These are phyloP conservation scores for Lactifluus rugatus DNA, from an alignment of 768 basidiomycete genomes.

Conservation along the genomic window DNA sequence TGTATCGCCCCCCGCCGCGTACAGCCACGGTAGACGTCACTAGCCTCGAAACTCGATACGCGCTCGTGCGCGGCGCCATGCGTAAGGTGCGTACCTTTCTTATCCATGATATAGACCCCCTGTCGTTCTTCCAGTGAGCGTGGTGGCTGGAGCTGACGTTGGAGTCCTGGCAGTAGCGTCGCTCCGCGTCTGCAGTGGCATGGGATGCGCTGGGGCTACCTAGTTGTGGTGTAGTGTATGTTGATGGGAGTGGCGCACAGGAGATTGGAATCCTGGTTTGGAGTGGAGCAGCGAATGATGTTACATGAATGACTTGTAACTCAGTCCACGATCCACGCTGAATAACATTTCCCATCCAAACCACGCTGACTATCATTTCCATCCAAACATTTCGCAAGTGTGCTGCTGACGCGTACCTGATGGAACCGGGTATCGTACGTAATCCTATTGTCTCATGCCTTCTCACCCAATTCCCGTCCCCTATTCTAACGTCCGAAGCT, in stretches of 20 bases:
- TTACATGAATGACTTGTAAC: background rate
- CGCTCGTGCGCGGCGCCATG: slow-evolving; percentile 7
- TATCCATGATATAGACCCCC: background rate
- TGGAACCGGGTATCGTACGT: no score
- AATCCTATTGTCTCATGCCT: no score
- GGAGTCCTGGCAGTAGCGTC: slow-evolving; percentile 25
- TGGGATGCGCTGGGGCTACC: slow-evolving; percentile 24
- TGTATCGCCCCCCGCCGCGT: slow-evolving; percentile 16
- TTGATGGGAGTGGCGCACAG: slow-evolving; percentile 11
- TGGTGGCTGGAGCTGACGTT: background rate
- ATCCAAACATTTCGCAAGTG: background rate
- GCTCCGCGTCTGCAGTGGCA: slow-evolving; percentile 18
- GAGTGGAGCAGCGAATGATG: background rate
- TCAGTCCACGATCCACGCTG: background rate
- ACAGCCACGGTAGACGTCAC: background rate
- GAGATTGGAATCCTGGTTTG: slow-evolving; percentile 6
- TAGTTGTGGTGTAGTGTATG: slow-evolving; percentile 24
- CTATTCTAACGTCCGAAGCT: background rate
- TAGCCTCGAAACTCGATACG: slow-evolving; percentile 4
- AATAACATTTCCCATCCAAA: background rate
- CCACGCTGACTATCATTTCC: no score
- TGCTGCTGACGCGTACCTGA: background rate
- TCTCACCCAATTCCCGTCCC: no score
- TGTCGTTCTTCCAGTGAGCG: background rate
- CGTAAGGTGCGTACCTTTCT: slow-evolving; percentile 5